Evolutionary conservation across 2,329 filamentous ascomycete species (phyloP).

Genomic region (Fusarium kyushuense): DNA sequence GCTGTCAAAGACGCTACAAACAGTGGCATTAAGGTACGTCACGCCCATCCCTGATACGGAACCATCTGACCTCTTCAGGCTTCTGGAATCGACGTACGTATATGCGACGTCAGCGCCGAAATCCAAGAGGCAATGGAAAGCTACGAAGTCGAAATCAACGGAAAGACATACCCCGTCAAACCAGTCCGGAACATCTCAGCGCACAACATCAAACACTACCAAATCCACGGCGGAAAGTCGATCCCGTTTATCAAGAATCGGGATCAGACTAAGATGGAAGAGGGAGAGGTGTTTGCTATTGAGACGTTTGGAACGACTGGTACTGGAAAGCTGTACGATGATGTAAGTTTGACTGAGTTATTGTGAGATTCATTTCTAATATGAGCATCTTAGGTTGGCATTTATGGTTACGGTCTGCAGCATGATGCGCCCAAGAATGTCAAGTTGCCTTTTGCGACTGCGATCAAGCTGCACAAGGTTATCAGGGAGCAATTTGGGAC

Average conservation of each 20-base stretch:
- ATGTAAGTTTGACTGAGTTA: constrained; percentile 62
- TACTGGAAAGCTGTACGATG: constrained; percentile 82
- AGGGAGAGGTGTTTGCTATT: constrained; percentile 91
- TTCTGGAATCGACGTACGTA: constrained; percentile 87
- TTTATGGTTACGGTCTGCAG: constrained; percentile 65
- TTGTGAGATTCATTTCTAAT: background rate
- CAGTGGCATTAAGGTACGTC: constrained; percentile 75
- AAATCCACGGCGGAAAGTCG: constrained; percentile 89
- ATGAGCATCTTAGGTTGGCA: constrained; percentile 53
- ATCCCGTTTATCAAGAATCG: constrained; percentile 88
- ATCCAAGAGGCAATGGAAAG: constrained; percentile 93
- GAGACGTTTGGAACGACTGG: constrained; percentile 94
- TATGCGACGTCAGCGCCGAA: constrained; percentile 81
- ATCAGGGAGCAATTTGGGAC: constrained; percentile 73
- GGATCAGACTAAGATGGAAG: constrained; percentile 93
- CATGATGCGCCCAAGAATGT: constrained; percentile 52
- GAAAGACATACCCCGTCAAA: constrained; percentile 82
- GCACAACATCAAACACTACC: constrained; percentile 86
- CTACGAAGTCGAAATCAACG: constrained; percentile 85
- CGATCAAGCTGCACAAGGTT: constrained; percentile 67
- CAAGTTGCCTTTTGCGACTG: constrained; percentile 61
- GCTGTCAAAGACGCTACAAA: constrained; percentile 82
- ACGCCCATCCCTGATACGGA: fast-evolving
- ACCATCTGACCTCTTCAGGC: constrained; percentile 30
- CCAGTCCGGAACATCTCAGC: constrained; percentile 84